These are phyloP conservation scores for Nemania diffusa DNA, from an alignment of 2,329 filamentous ascomycete species.

Conservation along the genomic window DNA sequence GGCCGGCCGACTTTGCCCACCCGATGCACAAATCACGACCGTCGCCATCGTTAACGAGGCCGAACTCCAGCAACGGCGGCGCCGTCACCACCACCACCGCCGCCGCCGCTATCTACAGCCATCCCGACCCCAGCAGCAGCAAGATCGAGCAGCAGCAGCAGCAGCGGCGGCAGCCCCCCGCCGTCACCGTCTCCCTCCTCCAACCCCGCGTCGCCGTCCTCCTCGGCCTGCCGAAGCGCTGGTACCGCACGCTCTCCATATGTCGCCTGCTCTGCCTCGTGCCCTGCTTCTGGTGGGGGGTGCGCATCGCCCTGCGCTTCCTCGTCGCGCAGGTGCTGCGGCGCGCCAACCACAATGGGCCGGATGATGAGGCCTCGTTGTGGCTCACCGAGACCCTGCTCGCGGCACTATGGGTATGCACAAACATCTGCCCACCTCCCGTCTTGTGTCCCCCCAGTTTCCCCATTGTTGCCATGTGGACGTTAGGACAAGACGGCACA, in stretches of 20 bases:
- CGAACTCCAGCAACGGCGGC: slow-evolving; percentile 17
- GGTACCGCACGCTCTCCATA: slow-evolving; percentile 78
- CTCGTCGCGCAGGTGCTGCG: slow-evolving; percentile 67
- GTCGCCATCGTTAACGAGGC: slow-evolving; percentile 26
- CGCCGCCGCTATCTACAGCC: not conserved
- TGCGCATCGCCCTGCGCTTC: slow-evolving; percentile 75
- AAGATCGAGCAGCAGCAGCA: not conserved
- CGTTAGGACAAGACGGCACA: not conserved
- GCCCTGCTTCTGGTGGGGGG: slow-evolving; percentile 77
- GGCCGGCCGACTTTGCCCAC: slow-evolving; percentile 18
- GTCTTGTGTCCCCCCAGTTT: not conserved
- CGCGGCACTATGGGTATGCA: slow-evolving; percentile 35
- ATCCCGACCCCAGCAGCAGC: not conserved
- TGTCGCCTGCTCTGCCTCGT: slow-evolving; percentile 77
- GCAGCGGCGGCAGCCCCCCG: slow-evolving; percentile 22
- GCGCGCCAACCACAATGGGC: slow-evolving; percentile 47
- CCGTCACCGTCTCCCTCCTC: slow-evolving; percentile 59
- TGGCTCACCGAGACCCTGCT: slow-evolving; percentile 62
- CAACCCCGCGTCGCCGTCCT: slow-evolving; percentile 83
- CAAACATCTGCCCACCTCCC: not conserved
- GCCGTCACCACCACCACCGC: not conserved
- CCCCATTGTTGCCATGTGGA: not conserved
- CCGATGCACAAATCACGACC: slow-evolving; percentile 32
- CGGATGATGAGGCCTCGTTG: slow-evolving; percentile 59
- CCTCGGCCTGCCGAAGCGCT: slow-evolving; percentile 75